Evolutionary conservation across 352 stramenopile genomes (phyloP).

Genomic region (Phytophthora kernoviae): DNA sequence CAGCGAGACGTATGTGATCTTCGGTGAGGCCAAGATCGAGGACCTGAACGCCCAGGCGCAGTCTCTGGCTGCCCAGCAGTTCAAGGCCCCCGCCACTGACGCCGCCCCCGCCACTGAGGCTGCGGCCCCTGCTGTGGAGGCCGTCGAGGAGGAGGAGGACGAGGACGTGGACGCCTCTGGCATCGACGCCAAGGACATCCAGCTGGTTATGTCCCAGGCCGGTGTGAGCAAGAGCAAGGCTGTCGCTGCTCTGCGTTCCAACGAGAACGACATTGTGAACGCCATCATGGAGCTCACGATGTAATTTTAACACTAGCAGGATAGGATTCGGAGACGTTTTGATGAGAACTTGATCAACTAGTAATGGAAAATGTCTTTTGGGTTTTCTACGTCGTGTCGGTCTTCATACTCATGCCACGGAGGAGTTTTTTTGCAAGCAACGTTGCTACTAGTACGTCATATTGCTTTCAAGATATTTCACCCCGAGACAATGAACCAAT

Average conservation of each 20-base stretch:
- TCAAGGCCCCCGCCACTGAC: constrained; percentile 73
- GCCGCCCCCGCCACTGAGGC: constrained; percentile 76
- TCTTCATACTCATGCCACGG: too few species aligned
- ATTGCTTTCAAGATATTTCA: too few species aligned
- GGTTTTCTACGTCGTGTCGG: too few species aligned
- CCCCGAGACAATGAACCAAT: too few species aligned
- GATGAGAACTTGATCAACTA: too few species aligned
- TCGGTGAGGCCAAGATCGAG: constrained; percentile 99
- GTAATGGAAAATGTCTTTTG: too few species aligned
- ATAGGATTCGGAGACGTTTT: too few species aligned
- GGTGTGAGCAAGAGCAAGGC: constrained; percentile 95
- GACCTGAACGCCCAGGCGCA: constrained; percentile 93
- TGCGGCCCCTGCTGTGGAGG: constrained; percentile 27
- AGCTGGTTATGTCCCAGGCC: constrained; percentile 97
- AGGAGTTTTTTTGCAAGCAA: too few species aligned
- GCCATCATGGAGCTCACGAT: constrained; percentile 99
- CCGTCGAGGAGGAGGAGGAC: constrained; percentile 77
- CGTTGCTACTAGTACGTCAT: too few species aligned
- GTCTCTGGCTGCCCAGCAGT: constrained; percentile 90
- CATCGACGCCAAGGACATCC: constrained; percentile 98
- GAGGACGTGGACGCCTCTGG: constrained; percentile 95
- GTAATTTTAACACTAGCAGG: too few species aligned
- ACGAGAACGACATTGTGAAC: constrained; percentile 99
- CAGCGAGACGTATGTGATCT: constrained; percentile 97
- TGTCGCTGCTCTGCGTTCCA: constrained; percentile 96